Evolutionary conservation across 2,329 filamentous ascomycete genomes (phyloP).

Genomic region (Neonectria magnoliae): DNA sequence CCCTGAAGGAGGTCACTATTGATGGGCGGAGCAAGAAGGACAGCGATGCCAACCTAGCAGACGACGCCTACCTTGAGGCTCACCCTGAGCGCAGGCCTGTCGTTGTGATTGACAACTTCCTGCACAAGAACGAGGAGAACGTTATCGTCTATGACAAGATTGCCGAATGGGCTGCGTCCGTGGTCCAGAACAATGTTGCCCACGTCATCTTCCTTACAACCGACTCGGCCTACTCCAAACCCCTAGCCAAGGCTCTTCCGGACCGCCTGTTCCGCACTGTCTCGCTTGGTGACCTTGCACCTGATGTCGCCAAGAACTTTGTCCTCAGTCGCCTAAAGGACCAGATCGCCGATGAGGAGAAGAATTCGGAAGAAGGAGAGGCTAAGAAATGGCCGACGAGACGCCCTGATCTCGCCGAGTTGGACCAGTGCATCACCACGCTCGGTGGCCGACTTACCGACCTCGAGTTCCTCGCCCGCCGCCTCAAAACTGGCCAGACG

Average conservation of each 20-base stretch:
- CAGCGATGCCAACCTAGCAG: constrained; percentile 75
- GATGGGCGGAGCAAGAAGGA: constrained; percentile 76
- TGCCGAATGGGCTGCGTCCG: constrained; percentile 87
- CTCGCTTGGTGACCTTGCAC: constrained; percentile 85
- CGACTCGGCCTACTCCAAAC: constrained; percentile 88
- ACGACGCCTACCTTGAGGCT: constrained; percentile 89
- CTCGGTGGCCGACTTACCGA: constrained; percentile 95
- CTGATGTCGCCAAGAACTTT: constrained; percentile 87
- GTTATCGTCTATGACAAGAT: constrained; percentile 79
- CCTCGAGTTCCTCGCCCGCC: constrained; percentile 90
- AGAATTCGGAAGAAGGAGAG: constrained; percentile 40
- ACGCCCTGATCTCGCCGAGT: constrained; percentile 67
- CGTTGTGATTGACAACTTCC: constrained; percentile 90
- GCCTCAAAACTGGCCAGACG: constrained; percentile 86
- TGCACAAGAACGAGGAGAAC: constrained; percentile 77
- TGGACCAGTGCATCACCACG: constrained; percentile 83
- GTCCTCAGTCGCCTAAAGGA: constrained; percentile 83
- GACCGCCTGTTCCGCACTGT: constrained; percentile 91
- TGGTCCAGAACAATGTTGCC: constrained; percentile 88
- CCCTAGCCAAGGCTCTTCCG: constrained; percentile 85
- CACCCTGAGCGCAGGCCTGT: constrained; percentile 86
- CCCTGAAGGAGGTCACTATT: constrained; percentile 81
- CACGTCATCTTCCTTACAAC: constrained; percentile 95
- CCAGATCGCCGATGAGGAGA: constrained; percentile 43
- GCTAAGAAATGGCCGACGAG: constrained; percentile 34